Conservation (phyloP, 2,329 filamentous ascomycete species). For the Lecanosticta acicola region DNA sequence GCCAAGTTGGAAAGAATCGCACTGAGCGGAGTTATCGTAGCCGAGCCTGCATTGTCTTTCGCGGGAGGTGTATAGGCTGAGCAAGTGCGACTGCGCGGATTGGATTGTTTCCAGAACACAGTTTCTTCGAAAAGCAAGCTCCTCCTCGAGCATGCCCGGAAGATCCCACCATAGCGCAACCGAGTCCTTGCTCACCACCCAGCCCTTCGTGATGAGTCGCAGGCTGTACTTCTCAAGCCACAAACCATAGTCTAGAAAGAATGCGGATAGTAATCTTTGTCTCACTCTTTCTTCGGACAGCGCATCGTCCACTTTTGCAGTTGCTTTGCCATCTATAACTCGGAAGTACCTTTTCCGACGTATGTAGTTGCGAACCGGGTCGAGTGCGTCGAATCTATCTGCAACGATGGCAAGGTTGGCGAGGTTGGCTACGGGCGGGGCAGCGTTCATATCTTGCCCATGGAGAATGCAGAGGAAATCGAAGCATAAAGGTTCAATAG, state of each 20-base stretch:
- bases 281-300: conserved; percentile 60
- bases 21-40: conserved; percentile 66
- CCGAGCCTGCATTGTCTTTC: conserved; percentile 64
- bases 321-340: conserved; percentile 40
- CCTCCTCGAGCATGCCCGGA: conserved; percentile 63
- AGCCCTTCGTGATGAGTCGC: conserved; percentile 63
- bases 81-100: conserved; percentile 63
- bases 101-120: conserved; percentile 64
- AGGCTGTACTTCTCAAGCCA: conserved; percentile 58
- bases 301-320: conserved; percentile 35
- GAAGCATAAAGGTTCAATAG: conserved; percentile 47
- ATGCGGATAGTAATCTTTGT: conserved; percentile 63
- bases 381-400: conserved; percentile 65
- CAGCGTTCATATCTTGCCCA: conserved; percentile 42
- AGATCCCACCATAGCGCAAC: conserved; percentile 66
- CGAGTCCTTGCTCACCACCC: conserved; percentile 47
- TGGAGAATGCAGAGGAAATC: conserved; percentile 66
- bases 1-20: conserved; percentile 72
- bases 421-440: conserved; percentile 55
- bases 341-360: conserved; percentile 41
- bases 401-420: conserved; percentile 65
- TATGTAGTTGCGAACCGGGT: conserved; percentile 51
- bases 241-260: conserved; percentile 57
- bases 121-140: conserved; percentile 60
- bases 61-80: conserved; percentile 62